Percentiles rank a stretch among this genome's conserved stretches.
These are phyloP conservation scores for Rhizopus arrhizus DNA, from an alignment of 371 early-diverging fungal genomes.

Conservation along the genomic window DNA sequence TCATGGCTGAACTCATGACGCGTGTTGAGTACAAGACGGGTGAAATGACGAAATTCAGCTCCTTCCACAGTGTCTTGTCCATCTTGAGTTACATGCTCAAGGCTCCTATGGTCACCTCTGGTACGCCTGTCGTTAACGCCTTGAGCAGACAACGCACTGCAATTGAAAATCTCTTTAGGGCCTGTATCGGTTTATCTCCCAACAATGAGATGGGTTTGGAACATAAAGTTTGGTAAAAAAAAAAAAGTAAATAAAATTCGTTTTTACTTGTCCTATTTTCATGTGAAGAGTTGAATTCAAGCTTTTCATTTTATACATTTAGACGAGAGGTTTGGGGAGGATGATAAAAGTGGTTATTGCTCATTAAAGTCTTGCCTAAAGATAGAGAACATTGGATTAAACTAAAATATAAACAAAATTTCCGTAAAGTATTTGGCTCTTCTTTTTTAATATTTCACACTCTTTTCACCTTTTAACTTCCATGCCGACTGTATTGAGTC, in stretches of 20 bases:
- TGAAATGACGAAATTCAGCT: constrained; percentile 67
- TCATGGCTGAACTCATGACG: constrained; percentile 94
- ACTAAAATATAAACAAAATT: constrained; percentile 3
- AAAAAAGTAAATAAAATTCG: not conserved
- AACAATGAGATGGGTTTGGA: constrained; percentile 90
- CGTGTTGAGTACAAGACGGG: constrained; percentile 85
- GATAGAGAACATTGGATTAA: not conserved
- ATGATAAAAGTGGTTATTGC: too few species aligned
- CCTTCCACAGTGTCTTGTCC: constrained; percentile 93
- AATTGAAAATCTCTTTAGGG: constrained; percentile 95
- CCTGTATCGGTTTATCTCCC: constrained; percentile 90
- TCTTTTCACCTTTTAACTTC: not conserved
- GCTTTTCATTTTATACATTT: too few species aligned
- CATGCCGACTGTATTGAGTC: constrained; percentile 30
- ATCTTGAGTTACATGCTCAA: constrained; percentile 89
- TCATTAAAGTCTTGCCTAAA: not conserved
- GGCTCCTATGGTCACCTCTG: constrained; percentile 89
- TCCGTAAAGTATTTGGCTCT: not conserved
- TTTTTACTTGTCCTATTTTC: too few species aligned
- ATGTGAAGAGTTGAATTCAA: too few species aligned
- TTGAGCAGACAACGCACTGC: constrained; percentile 91
- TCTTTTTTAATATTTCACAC: not conserved
- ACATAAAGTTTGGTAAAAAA: constrained; percentile 72
- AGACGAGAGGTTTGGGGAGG: not conserved
- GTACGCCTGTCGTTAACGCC: constrained; percentile 94